Evolutionary conservation across 345 rosid species (phyloP).

Genomic region (Corymbia maculata): DNA sequence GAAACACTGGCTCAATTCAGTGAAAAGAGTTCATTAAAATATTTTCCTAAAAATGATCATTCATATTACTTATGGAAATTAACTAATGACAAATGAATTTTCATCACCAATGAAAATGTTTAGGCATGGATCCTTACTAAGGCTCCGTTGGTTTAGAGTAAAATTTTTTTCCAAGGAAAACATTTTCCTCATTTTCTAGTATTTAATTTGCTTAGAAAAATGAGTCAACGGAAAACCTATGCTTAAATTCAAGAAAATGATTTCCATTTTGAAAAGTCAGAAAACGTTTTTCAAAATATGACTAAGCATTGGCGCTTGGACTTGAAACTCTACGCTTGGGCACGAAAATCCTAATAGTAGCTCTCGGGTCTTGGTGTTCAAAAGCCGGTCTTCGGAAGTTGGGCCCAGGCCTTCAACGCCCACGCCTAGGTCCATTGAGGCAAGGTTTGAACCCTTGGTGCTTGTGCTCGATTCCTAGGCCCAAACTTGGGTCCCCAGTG

Average conservation of each 20-base stretch:
- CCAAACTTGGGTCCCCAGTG: background rate
- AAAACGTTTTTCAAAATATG: background rate
- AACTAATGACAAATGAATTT: background rate
- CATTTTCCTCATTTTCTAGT: background rate
- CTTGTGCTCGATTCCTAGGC: background rate
- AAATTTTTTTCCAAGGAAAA: accelerated
- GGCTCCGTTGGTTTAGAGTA: background rate
- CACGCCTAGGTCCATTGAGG: background rate
- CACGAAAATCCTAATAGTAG: background rate
- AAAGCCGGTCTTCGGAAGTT: too few relatives aligned
- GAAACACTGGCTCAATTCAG: background rate
- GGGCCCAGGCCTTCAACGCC: too few relatives aligned
- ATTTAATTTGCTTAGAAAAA: background rate
- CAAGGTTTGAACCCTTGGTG: background rate
- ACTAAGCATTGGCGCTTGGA: background rate
- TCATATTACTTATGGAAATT: background rate
- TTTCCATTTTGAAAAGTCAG: background rate
- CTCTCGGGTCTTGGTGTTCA: too few relatives aligned
- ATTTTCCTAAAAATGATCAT: background rate
- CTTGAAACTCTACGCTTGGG: background rate
- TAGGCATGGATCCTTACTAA: background rate
- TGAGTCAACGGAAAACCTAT: background rate
- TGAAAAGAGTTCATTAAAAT: background rate
- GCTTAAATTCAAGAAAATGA: background rate
- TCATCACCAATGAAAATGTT: background rate